Percentiles rank a stretch among this genome's conserved stretches.
Evolutionary conservation across 495 filamentous ascomycete species (phyloP).

Genomic region (Xylaria bambusicola): DNA sequence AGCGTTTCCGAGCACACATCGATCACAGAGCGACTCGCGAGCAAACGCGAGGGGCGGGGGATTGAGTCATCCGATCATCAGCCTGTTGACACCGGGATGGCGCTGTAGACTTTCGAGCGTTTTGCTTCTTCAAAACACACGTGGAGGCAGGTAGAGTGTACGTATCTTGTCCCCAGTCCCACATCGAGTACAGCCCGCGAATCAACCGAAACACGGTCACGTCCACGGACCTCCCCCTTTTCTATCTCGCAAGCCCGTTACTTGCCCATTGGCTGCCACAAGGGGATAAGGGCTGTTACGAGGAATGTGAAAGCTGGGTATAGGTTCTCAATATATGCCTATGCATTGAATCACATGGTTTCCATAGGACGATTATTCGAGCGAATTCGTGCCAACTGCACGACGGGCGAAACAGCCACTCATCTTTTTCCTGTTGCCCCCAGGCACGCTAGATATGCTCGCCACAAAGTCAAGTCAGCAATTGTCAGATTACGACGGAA

Average conservation of each 20-base stretch:
- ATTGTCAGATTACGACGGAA: constrained; percentile 1
- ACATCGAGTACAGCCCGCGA: not conserved
- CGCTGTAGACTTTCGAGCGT: no score
- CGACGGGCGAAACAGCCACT: constrained; percentile 3
- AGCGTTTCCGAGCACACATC: not conserved
- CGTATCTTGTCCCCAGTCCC: no score
- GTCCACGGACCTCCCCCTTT: constrained; percentile 18
- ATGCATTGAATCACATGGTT: constrained; percentile 1
- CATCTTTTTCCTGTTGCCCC: constrained; percentile 3
- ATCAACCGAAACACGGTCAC: constrained; percentile 5
- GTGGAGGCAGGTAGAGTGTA: no score
- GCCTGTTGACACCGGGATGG: no score
- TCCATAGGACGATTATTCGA: constrained; percentile 12
- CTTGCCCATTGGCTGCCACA: not conserved
- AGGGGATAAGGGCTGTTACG: not conserved
- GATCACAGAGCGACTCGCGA: not conserved
- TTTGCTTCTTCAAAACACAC: not conserved
- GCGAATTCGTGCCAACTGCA: constrained; percentile 13
- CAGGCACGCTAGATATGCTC: constrained; percentile 1
- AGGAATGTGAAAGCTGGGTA: constrained; percentile 2
- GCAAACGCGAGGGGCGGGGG: not conserved
- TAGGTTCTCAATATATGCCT: constrained; percentile 6
- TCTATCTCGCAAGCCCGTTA: constrained; percentile 13
- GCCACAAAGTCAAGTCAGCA: constrained; percentile 10
- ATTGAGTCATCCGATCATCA: not conserved